Conservation (phyloP, 805 yeast species). For the Yarrowia keelungensis region DNA sequence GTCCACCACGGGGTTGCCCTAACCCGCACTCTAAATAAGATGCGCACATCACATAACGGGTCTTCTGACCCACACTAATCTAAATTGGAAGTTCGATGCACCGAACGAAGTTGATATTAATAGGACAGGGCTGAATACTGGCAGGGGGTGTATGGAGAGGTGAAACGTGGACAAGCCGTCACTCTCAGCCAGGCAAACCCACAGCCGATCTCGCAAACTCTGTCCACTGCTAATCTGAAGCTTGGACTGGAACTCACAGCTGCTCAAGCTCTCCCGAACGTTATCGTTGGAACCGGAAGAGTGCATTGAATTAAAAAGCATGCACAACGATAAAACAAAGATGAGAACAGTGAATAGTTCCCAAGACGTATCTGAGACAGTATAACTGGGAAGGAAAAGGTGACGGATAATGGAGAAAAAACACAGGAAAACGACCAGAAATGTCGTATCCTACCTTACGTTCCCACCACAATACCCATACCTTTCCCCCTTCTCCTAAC, state of each 20-base stretch:
- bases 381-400: no score
- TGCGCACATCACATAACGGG: conserved; percentile 25
- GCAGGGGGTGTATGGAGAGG: no score
- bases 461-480: no score
- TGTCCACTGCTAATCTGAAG: conserved; percentile 3
- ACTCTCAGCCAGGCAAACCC: no score
- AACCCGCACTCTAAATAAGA: conserved; percentile 12
- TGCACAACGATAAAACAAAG: not conserved
- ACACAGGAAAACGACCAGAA: no score
- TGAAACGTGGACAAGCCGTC: no score
- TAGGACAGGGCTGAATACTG: no score
- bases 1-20: not conserved
- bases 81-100: conserved; percentile 37
- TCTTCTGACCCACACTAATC: conserved; percentile 32
- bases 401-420: no score
- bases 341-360: no score
- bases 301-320: conserved; percentile 1
- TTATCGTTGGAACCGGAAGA: conserved; percentile 4
- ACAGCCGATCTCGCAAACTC: not conserved
- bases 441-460: no score
- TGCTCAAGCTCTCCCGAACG: conserved; percentile 2
- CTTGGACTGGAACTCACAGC: not conserved
- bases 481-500: no score
- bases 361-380: not conserved
- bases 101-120: conserved; percentile 4